These are phyloP conservation scores for Triticum dicoccoides DNA, from an alignment of 176 grass and related monocot species.

Conservation along the genomic window DNA sequence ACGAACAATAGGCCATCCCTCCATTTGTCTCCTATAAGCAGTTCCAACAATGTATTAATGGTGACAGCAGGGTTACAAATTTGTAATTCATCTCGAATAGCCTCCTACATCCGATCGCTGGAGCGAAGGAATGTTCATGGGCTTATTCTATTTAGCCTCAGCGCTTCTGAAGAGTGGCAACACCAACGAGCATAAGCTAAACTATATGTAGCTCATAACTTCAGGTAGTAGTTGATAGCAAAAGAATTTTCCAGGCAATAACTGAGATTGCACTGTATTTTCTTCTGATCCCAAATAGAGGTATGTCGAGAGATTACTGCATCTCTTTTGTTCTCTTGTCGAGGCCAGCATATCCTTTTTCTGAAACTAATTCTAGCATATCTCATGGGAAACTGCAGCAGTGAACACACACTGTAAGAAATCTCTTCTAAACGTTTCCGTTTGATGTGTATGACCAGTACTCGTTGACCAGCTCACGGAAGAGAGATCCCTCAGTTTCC, in stretches of 20 bases:
- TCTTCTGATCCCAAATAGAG: neutral
- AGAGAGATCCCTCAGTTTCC: constrained; percentile 72
- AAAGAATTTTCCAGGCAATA: neutral
- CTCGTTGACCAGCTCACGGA: constrained; percentile 56
- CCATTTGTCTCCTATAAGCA: neutral
- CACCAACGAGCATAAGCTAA: neutral
- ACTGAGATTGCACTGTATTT: neutral
- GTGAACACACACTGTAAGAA: neutral
- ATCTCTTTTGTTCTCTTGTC: neutral
- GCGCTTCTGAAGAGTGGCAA: neutral
- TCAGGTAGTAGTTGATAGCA: neutral
- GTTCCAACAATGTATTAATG: neutral
- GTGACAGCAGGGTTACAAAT: neutral
- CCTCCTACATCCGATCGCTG: neutral
- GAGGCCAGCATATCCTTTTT: neutral
- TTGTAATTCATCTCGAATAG: neutral
- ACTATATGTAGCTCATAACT: neutral
- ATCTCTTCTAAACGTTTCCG: constrained; percentile 21
- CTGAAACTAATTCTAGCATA: neutral
- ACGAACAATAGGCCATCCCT: neutral
- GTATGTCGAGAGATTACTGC: neutral
- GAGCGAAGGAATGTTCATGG: neutral
- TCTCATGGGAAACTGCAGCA: neutral
- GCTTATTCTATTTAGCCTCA: neutral
- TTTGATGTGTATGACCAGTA: constrained; percentile 69